Base-by-base conservation (phyloP, 2,329 filamentous ascomycete species). In the Colletotrichum somersetense region DNA sequence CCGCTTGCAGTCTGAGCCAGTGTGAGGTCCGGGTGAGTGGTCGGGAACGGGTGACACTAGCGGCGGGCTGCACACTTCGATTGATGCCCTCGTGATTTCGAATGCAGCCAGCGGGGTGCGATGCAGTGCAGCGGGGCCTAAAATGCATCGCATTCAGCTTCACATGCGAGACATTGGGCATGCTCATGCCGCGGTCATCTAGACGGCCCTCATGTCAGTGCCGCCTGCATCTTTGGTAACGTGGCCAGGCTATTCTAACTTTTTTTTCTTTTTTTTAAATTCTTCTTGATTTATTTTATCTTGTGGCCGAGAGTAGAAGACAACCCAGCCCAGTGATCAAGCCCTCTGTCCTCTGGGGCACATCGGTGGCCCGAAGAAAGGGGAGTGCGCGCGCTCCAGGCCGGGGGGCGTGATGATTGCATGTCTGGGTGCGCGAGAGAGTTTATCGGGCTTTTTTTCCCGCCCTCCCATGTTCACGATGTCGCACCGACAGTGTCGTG, bases 161-260 rank as follows among this genome's bases (percentile, higher is more conserved):
- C 40, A 69, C 66, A 69, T 72, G 69, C 69, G 66, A 72, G 69
- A 72, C 69, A 72, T 57, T 65, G 20, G 62, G 26, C 61, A 63
- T 53, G n/a, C 35, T 55, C n/a, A 20, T n/a, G 48, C 35, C 26
- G 61, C 33, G 35, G 50, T 55, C 38, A 42, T 33, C 16, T 10
- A 44, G 35, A 46, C 50, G 40, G 23, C 33, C 23, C 18, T 55
- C 38, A n/a, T 40, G 55, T 42, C n/a, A 26, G n/a, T 40, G 30
- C 55, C 42, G 35, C n/a, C 55, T 42, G n/a, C 55, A n/a, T 57
- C 55, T 23, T 6, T 7, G 30, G 53, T 56, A 57, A 23, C n/a
- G 55, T 57, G 35, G 55, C 12, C 55, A 23, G 35, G n/a, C 55
- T 20, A 3, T 26, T 26, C 23, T 23, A 48, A 7, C 18, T 30